Evolutionary conservation across 495 filamentous ascomycete genomes (phyloP).

Genomic region (Mytilinidion resinicola): DNA sequence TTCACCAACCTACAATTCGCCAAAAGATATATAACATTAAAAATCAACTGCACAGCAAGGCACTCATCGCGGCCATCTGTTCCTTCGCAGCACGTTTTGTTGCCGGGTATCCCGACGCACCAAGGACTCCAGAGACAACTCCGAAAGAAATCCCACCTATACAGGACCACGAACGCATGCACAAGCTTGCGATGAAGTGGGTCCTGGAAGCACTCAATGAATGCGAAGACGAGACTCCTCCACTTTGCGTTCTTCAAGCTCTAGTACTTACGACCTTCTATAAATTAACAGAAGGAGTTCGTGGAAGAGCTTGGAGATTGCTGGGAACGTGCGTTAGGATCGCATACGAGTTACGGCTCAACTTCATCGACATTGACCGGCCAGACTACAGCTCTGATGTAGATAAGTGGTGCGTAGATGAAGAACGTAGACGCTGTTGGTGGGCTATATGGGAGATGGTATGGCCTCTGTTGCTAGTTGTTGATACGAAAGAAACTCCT

Average conservation of each 20-base stretch:
- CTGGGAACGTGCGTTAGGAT: neutral
- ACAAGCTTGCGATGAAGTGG: neutral
- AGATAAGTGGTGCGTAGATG: neutral
- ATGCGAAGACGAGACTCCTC: neutral
- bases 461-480: too few relatives aligned
- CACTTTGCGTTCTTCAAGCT: neutral
- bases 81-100: neutral
- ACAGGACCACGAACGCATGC: neutral
- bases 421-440: neutral
- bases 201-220: neutral
- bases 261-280: neutral
- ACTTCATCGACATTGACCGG: neutral
- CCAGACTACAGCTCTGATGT: too few relatives aligned
- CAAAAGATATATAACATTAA: neutral
- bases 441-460: slow-evolving; percentile 41
- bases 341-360: neutral
- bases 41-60: neutral
- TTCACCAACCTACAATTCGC: neutral
- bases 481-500: too few relatives aligned
- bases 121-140: neutral
- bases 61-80: neutral
- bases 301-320: neutral
- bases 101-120: neutral
- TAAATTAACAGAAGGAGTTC: neutral
- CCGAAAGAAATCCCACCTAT: neutral